Base-by-base conservation (phyloP, 345 rosid species). In the Lepidium africanum region DNA sequence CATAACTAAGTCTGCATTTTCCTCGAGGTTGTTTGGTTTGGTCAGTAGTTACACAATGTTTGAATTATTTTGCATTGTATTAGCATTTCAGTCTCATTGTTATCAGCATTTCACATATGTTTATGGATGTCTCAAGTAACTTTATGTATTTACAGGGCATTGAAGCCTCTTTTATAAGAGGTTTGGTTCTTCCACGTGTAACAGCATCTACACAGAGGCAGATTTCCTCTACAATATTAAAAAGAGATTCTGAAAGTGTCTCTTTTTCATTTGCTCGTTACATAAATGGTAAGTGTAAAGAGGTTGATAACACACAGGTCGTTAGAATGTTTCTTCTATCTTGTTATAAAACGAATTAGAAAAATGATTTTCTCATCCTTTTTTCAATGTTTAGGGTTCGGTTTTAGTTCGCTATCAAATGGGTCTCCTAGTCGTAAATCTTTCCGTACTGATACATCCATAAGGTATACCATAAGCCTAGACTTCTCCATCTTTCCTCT, bases 91-190 rank as follows among this genome's bases (percentile, higher is more conserved):
- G 51, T 54, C 17, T 67, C 68, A 27, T 6, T 69, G 39, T 37
- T 1, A 33, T 14, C 11, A 41, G 45, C 10, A 30, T 38, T 46
- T 56, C 32, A 30, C 53, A 64, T 48, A 41, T 73, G 55, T 66
- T 59, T 33, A 49, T 1, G 16, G 56, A 59, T 21, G 54, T 65
- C 54, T 73, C 25, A 41, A 15, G 14, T 23, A 13, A 72, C 9
- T 47, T 39, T 9, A 47, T 10, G 4, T 55, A 9, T 69, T 71
- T 73, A 12, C 77, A 87, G 90, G 79, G 88, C 12, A 48, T 76
- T 79, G 71, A 75, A 68, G 75, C 70, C 49, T 76, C 78, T 74
- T 67, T 78, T 14, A 41, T 47, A 27, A 76, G 79, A 66, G 82
- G 65, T 73, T 67, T 75, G 74, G 56, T 71, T 76, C 80, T 74